phyloP scores from a whole-genome alignment of 176 grass and related monocot genomes.

The Avena eriantha region DNA sequence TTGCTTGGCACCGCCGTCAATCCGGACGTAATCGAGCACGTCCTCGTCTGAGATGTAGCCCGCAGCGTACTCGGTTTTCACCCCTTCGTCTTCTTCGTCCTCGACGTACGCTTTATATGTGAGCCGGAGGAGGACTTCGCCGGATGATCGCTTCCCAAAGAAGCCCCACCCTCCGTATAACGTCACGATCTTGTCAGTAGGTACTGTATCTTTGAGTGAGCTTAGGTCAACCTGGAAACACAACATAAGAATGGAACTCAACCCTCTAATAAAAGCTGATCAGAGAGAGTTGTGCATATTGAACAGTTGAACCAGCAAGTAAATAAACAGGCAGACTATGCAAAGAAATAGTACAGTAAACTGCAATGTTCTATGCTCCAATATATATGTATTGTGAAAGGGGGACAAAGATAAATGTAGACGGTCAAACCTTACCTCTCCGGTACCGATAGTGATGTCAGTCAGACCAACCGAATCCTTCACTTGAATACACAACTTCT shows the following conservation, averaged over 20 bases:
- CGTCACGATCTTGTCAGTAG: slow-evolving; percentile 79
- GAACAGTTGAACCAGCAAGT: not conserved
- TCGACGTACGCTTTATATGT: slow-evolving; percentile 97
- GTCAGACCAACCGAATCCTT: slow-evolving; percentile 87
- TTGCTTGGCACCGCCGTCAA: slow-evolving; percentile 26
- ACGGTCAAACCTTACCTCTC: slow-evolving; percentile 58
- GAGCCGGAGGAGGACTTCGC: slow-evolving; percentile 83
- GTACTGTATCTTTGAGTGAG: slow-evolving; percentile 92
- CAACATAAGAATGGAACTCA: not conserved
- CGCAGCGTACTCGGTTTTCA: slow-evolving; percentile 36
- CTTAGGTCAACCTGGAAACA: slow-evolving; percentile 79
- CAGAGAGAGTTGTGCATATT: not conserved
- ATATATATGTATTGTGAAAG: too few species aligned
- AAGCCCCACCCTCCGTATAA: slow-evolving; percentile 72
- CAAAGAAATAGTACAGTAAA: too few species aligned
- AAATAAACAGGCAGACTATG: not conserved
- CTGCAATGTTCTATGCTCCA: too few species aligned
- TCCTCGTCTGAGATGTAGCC: slow-evolving; percentile 73
- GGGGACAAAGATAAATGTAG: too few species aligned
- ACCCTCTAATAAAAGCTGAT: not conserved
- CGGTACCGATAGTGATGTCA: slow-evolving; percentile 77
- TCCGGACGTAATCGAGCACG: slow-evolving; percentile 56
- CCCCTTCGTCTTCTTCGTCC: slow-evolving; percentile 82
- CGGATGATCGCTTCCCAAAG: slow-evolving; percentile 61
- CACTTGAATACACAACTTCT: slow-evolving; percentile 81